Evolutionary conservation across 106 monocot species (phyloP), one percentile per base, ranked within the genome.

Genomic region (Agapanthus africanus): DNA sequence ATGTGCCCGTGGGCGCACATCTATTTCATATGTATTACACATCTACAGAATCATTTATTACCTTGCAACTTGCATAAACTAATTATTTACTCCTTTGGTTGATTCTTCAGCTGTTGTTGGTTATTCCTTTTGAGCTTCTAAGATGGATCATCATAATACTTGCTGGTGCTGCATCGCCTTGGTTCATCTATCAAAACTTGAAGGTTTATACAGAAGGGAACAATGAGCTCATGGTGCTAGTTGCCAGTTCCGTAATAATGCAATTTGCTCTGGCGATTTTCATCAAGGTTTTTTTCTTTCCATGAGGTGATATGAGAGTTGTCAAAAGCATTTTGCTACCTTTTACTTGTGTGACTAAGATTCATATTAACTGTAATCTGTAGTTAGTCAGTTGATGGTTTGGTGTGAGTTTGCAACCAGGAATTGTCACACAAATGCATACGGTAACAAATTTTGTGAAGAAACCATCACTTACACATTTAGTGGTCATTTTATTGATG

Each of bases 231-330:
- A 80, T 76, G 68, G 37, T 85, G 39, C 38, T 88, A 60, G 73
- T 86, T 54, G 76, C 80, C n/a, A 57, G 85, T 71, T 91, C 88
- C 7, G 64, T 79, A 15, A 56, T 91, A 28, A 32, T 91, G 66
- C 91, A 91, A 38, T 78, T 91, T 71, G 71, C 61, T 36, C 65
- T 95, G 4, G 88, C 91, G 32, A 50, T 95, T 54, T 73, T 84
- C 78, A 80, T 95, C 69, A 89, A 95, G 71, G 65, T 84, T 41
- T 75, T 82, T 75, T 95, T 95, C 86, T 95, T 91, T 44, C 77
- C 75, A 35, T 94, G 71, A 90, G 59, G n/a, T n/a, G n/a, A n/a
- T n/a, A n/a, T n/a, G n/a, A n/a, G n/a, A n/a, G n/a, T n/a, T n/a
- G n/a, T n/a, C n/a, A n/a, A n/a, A n/a, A n/a, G n/a, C n/a, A n/a